These are phyloP conservation scores for Phialophora tarda DNA, from an alignment of 2,329 filamentous ascomycete species.

Conservation along the genomic window DNA sequence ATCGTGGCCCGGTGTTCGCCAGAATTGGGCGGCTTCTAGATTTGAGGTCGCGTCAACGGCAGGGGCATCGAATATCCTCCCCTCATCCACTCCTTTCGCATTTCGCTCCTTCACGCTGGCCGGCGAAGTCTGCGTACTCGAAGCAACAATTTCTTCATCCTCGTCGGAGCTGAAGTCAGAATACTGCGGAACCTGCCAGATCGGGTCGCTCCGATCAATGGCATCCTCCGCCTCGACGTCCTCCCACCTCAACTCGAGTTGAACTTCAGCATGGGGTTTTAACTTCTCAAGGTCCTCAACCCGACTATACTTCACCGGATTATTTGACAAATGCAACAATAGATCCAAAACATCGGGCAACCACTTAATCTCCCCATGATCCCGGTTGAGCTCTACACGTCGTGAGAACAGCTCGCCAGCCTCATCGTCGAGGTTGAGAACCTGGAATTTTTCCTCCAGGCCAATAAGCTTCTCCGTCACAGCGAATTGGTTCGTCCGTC, in stretches of 20 bases:
- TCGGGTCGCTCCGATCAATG: slow-evolving; percentile 67
- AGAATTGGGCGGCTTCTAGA: slow-evolving; percentile 56
- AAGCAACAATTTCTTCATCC: slow-evolving; percentile 35
- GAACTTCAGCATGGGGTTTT: slow-evolving; percentile 53
- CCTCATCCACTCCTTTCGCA: slow-evolving; percentile 13
- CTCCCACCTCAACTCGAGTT: slow-evolving; percentile 71
- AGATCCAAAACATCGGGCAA: slow-evolving; percentile 80
- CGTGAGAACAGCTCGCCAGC: slow-evolving; percentile 70
- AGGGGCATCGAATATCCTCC: slow-evolving; percentile 29
- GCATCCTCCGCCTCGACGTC: slow-evolving; percentile 79
- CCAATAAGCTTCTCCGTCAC: slow-evolving; percentile 69
- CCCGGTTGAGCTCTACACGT: slow-evolving; percentile 64
- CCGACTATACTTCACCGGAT: slow-evolving; percentile 72
- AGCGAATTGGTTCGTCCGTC: slow-evolving; percentile 77
- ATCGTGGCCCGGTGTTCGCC: slow-evolving; percentile 43
- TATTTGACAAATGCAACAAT: slow-evolving; percentile 79
- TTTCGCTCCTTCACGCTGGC: slow-evolving; percentile 20
- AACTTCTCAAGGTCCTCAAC: slow-evolving; percentile 67
- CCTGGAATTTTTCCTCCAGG: slow-evolving; percentile 82
- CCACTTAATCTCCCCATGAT: slow-evolving; percentile 58
- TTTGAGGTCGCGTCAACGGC: slow-evolving; percentile 34
- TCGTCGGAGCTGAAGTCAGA: slow-evolving; percentile 61
- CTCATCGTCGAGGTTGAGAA: slow-evolving; percentile 78
- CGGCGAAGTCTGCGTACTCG: slow-evolving; percentile 27
- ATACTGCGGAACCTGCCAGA: slow-evolving; percentile 76